Percentiles rank a stretch among this genome's conserved stretches.
phyloP scores from a whole-genome alignment of 768 basidiomycete genomes.

The Serendipita indica region DNA sequence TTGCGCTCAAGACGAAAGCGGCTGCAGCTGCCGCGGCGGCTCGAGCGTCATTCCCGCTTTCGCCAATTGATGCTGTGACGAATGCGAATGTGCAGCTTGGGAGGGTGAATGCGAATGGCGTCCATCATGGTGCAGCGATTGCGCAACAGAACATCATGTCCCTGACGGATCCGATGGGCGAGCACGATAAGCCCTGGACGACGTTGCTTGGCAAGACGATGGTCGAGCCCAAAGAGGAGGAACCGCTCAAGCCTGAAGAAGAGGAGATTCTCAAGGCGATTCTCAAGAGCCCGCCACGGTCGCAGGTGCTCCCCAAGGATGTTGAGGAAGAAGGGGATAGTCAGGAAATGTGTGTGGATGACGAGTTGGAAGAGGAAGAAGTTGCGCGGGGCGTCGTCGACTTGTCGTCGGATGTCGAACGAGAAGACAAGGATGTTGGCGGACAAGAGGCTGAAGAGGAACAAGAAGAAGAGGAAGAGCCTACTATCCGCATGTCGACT shows the following conservation, averaged over 20 bases:
- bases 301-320: neutral
- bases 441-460: neutral
- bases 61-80: neutral
- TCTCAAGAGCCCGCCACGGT: neutral
- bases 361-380: neutral
- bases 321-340: neutral
- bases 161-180: neutral
- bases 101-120: neutral
- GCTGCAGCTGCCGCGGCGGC: neutral
- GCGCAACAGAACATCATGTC: neutral
- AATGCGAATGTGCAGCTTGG: neutral
- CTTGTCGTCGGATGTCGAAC: neutral
- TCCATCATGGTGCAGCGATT: neutral
- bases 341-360: neutral
- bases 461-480: neutral
- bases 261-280: constrained; percentile 9
- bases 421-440: no score
- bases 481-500: neutral
- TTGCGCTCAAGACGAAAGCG: neutral
- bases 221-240: neutral
- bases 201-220: neutral
- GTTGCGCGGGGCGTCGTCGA: neutral
- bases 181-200: neutral
- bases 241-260: neutral
- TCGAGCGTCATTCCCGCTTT: neutral